Evolutionary conservation across 2,329 filamentous ascomycete genomes (phyloP), one percentile per base, ranked within the genome.

Genomic region (Hypoxylon sp.): DNA sequence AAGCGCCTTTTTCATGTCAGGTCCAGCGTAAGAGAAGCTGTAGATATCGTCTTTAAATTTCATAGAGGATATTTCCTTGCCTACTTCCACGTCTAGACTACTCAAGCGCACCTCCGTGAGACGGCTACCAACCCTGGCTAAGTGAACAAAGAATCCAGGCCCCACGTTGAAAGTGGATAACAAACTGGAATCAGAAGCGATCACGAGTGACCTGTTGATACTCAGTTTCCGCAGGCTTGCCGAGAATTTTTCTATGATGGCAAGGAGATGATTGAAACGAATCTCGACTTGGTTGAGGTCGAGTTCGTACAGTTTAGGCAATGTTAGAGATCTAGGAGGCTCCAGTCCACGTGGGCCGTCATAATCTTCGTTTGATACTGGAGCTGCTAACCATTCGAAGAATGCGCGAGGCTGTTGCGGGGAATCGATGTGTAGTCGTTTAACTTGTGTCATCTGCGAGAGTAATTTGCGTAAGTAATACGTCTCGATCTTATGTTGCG

Each of bases 381-480:
- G 37, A 39, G 34, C 52, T 19, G 46, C 47, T 27, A 69, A 39
- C 68, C 65, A 69, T 1, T 55, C 21, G 41, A 61, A 64, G 27
- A 68, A 61, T 9, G 27, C 37, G 16, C 59, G 39, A 5, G 23
- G 21, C 4, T 53, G 37, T 14, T n/a, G 14, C 7, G 37, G 21
- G 1, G 32, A 12, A 23, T 41, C 34, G 9, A 60, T 39, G 19
- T 21, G 25, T 7, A 70, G 27, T 3, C 5, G 21, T 34, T 61
- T 58, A 19, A 69, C 52, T 23, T 60, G 37, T 8, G 51, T 47
- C n/a, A 30, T 39, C 12, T 50, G 27, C 5, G 43, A 52, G 37
- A 71, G 41, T 12, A 71, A 58, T 47, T 39, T 69, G 52, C 56
- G 58, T 11, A 65, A 23, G 37, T 63, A 14, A 45, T 65, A 60